Base-by-base conservation (phyloP, 768 basidiomycete species). In the Rhizopogon vulgaris region DNA sequence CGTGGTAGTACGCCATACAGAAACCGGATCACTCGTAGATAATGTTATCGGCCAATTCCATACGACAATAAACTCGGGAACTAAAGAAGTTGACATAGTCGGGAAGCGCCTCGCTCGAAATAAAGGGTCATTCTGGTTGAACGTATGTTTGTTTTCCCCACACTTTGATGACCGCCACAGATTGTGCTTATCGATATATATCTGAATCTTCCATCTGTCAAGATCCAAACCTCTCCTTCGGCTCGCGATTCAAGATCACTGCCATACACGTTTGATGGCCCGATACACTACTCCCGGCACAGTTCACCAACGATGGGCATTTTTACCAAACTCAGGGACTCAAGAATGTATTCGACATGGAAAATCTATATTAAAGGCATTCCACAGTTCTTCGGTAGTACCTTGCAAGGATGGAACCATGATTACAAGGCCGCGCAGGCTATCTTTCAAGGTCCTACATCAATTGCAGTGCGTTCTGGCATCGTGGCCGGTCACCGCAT, bases 291-390 rank as follows among this genome's bases (percentile, higher is more conserved):
- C 65, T 82, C 87, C 11, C 72, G 78, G 4, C 87, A 90, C 61
- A 79, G 71, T 66, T 88, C 85, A 3, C 87, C 86, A 0, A 83
- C 82, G 0, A 74, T 87, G 39, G 88, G 87, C 25, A 70, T 68
- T 4, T 66, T 89, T 30, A 83, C 85, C 15, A 78, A 80, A 53
- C 64, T 84, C 49, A 76, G 81, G 60, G 78, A 81, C 54, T 73
- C 71, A 0, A 79, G 84, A 0, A 71, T 87, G 22, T 90, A 89
- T 62, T 82, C 84, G 36, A 90, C 88, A 1, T 90, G 89, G 88
- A 89, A 89, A 63, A 48, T 83, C 56, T 84, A 80, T 59, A 70
- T 89, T 63, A 75, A 75, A 49, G 84, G 80, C 17, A 64, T 88
- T 1, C 77, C 72, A 3, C 64, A 75, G 7, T 78, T 79, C 65